Evolutionary conservation across 1,139 yeast genomes (phyloP).

Genomic region (Zygoascus sp.): DNA sequence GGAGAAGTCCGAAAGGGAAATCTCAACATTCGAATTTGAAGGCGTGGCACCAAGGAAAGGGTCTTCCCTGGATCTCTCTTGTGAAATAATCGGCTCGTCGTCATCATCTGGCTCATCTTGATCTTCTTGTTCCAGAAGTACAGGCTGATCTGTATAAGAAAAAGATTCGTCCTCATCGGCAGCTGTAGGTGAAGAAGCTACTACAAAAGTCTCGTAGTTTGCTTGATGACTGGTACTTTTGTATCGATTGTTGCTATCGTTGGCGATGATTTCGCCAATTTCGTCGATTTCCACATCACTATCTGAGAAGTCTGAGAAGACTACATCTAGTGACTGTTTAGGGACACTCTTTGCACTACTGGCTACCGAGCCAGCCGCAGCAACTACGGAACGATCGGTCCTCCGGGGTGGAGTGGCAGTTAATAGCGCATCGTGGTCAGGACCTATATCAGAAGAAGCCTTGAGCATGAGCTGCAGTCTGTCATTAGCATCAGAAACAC

Average conservation of each 20-base stretch:
- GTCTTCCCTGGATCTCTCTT: too few relatives aligned
- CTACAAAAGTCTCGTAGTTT: neutral
- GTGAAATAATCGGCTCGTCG: too few relatives aligned
- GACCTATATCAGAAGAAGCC: neutral
- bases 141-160: too few relatives aligned
- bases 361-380: neutral
- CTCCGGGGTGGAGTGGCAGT: conserved; percentile 1
- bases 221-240: neutral
- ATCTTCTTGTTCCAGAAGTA: too few relatives aligned
- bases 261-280: neutral
- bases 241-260: neutral
- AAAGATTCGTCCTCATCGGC: too few relatives aligned
- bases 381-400: too few relatives aligned
- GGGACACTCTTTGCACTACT: neutral
- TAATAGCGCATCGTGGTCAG: neutral
- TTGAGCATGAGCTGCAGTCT: neutral
- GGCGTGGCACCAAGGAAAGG: neutral
- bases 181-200: conserved; percentile 7
- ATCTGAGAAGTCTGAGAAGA: neutral
- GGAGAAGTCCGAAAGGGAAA: conserved; percentile 8
- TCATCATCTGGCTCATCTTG: too few relatives aligned
- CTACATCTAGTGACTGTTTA: neutral
- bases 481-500: neutral
- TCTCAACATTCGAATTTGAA: neutral
- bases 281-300: neutral